These are phyloP conservation scores for Cucurbita pepo DNA, from an alignment of 306 rosid genomes.

Conservation along the genomic window DNA sequence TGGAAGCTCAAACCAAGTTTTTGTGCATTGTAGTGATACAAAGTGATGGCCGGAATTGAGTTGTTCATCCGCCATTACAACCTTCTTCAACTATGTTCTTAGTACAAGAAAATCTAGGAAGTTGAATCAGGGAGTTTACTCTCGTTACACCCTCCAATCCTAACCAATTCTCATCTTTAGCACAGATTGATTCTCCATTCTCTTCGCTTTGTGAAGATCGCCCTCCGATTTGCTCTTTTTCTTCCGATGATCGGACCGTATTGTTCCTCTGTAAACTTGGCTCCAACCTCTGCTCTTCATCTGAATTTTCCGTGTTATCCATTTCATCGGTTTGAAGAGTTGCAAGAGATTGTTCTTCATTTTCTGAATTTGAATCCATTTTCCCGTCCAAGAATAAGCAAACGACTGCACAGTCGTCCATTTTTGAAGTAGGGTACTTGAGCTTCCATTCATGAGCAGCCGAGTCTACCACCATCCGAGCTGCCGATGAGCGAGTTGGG, in stretches of 20 bases:
- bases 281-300: constrained; percentile 69
- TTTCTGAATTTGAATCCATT: constrained; percentile 89
- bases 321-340: constrained; percentile 75
- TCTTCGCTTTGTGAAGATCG: constrained; percentile 27
- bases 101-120: constrained; percentile 83
- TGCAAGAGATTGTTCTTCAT: constrained; percentile 70
- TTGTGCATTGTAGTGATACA: not conserved
- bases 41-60: not conserved
- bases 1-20: not conserved
- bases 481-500: constrained; percentile 55
- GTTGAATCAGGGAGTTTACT: constrained; percentile 92
- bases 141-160: constrained; percentile 97
- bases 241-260: constrained; percentile 75
- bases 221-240: constrained; percentile 32
- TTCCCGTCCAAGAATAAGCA: constrained; percentile 82
- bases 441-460: constrained; percentile 83
- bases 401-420: constrained; percentile 94
- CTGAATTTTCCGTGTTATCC: constrained; percentile 17
- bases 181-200: constrained; percentile 22
- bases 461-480: constrained; percentile 56
- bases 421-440: constrained; percentile 84
- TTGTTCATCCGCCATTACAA: not conserved
- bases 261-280: constrained; percentile 67
- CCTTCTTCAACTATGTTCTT: constrained; percentile 28
- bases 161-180: constrained; percentile 89